A percentile compares a stretch with the other conserved stretches of the same genome.
phyloP scores from a whole-genome alignment of 2,329 filamentous ascomycete genomes.

The Talaromyces sp. region DNA sequence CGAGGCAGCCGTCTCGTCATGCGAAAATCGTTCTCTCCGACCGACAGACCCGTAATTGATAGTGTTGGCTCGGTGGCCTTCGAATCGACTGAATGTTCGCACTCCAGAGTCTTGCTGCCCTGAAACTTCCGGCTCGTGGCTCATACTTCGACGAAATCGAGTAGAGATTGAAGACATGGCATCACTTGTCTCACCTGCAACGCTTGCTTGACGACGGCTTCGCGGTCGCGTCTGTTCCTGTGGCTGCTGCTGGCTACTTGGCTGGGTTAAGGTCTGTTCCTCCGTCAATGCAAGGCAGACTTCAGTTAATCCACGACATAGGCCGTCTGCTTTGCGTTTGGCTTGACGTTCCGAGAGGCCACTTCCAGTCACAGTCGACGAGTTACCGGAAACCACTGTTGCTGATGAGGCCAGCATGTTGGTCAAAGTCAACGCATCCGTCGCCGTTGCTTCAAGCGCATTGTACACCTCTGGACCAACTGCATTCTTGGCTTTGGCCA shows the following conservation, averaged over 20 bases:
- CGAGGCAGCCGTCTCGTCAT: slow-evolving; percentile 26
- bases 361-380: slow-evolving; percentile 33
- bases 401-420: slow-evolving; percentile 60
- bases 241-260: slow-evolving; percentile 14
- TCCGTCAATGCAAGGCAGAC: slow-evolving; percentile 79
- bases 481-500: slow-evolving; percentile 69
- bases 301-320: slow-evolving; percentile 90
- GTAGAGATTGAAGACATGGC: slow-evolving; percentile 24
- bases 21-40: slow-evolving; percentile 20
- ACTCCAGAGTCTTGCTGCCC: slow-evolving; percentile 21
- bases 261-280: slow-evolving; percentile 34
- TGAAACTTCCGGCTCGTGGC: slow-evolving; percentile 35
- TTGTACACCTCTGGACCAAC: slow-evolving; percentile 68
- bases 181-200: slow-evolving; percentile 19
- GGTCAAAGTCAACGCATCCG: slow-evolving; percentile 73
- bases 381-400: slow-evolving; percentile 55
- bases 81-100: slow-evolving; percentile 32
- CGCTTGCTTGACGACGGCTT: slow-evolving; percentile 7
- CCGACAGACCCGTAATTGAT: slow-evolving; percentile 23
- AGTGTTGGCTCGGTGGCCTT: slow-evolving; percentile 38
- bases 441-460: slow-evolving; percentile 72
- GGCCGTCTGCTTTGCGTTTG: slow-evolving; percentile 81
- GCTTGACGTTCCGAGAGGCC: slow-evolving; percentile 70
- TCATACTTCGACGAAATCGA: slow-evolving; percentile 33
- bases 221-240: slow-evolving; percentile 25